These are phyloP conservation scores for Pseudopyrenochaeta lycopersici DNA, from an alignment of 2,329 filamentous ascomycete genomes.

Conservation along the genomic window DNA sequence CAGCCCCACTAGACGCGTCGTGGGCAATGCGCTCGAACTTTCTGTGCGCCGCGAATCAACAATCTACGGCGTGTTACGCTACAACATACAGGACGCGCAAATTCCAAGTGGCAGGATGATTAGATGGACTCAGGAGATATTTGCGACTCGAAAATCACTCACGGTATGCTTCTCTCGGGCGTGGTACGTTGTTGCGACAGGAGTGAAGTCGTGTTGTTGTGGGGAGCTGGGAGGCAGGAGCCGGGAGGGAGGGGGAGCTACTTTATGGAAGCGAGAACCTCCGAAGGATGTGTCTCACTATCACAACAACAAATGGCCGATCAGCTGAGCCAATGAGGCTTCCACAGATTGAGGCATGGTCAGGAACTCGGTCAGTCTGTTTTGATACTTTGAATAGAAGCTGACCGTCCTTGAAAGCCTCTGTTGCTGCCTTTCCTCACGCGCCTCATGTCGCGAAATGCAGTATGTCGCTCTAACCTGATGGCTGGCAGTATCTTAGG, in stretches of 20 bases:
- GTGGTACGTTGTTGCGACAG: constrained; percentile 16
- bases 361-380: background rate
- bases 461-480: background rate
- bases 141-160: constrained; percentile 17
- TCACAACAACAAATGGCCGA: constrained; percentile 25
- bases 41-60: background rate
- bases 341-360: background rate
- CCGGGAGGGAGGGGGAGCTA: constrained; percentile 11
- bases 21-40: constrained; percentile 2
- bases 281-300: constrained; percentile 17
- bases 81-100: constrained; percentile 2
- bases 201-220: constrained; percentile 14
- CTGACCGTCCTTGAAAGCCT: background rate
- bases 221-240: constrained; percentile 8
- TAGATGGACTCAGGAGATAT: constrained; percentile 1
- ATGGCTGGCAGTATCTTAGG: background rate
- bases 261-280: constrained; percentile 4
- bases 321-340: constrained; percentile 18
- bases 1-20: constrained; percentile 1
- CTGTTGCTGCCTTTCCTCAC: background rate
- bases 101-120: background rate
- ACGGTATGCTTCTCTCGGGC: constrained; percentile 1
- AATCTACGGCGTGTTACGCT: background rate
- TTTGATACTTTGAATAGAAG: background rate
- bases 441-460: background rate